Evolutionary conservation across 306 rosid genomes (phyloP).

Genomic region (Gynostemma pentaphyllum): DNA sequence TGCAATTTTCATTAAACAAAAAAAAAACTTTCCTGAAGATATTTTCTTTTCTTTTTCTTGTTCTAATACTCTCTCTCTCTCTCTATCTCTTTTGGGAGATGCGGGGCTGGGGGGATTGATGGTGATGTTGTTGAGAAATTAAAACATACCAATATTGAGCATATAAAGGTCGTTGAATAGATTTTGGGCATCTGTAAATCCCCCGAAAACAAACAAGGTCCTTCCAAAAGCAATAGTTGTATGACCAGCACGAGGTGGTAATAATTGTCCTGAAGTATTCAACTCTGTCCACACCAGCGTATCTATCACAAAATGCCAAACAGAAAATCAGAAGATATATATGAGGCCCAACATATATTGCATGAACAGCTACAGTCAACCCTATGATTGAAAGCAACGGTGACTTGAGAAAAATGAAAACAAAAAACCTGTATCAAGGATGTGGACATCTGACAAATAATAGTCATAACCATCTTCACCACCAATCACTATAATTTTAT

Average conservation of each 20-base stretch:
- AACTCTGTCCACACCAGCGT: constrained; percentile 87
- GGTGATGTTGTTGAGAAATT: background rate
- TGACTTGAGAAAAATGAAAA: background rate
- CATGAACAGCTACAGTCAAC: background rate
- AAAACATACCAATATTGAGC: constrained; percentile 80
- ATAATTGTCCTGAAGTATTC: constrained; percentile 61
- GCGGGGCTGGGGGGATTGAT: too few relatives aligned
- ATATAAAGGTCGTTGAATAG: constrained; percentile 70
- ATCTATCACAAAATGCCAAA: constrained; percentile 41
- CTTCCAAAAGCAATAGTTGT: constrained; percentile 77
- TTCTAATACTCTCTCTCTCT: too few relatives aligned
- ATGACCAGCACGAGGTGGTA: constrained; percentile 96
- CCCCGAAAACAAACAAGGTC: constrained; percentile 88
- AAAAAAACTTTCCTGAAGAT: background rate
- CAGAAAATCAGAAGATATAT: constrained; percentile 13
- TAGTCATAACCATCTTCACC: constrained; percentile 88
- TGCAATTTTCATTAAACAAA: background rate
- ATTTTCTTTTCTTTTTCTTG: too few relatives aligned
- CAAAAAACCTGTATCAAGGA: constrained; percentile 74
- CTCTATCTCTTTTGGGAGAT: too few relatives aligned
- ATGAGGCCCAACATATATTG: background rate
- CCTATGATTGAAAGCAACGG: background rate
- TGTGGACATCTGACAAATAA: constrained; percentile 88
- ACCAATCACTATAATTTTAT: constrained; percentile 71
- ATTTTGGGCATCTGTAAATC: constrained; percentile 91